phyloP scores from a whole-genome alignment of 2,329 filamentous ascomycete genomes.

The Alternaria sp. region DNA sequence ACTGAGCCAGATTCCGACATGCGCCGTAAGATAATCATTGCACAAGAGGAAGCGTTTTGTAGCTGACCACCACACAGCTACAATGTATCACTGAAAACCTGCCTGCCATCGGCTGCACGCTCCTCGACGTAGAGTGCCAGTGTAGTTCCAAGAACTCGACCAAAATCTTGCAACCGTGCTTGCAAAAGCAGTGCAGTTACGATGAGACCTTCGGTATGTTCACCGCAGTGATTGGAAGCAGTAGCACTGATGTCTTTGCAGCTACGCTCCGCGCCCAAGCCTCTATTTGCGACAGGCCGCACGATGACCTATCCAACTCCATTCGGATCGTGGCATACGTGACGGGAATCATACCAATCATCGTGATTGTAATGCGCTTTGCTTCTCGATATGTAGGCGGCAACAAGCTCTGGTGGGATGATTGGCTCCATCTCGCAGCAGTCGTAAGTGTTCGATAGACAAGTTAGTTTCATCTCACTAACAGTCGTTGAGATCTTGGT shows the following conservation, averaged over 20 bases:
- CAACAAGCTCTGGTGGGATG: conserved; percentile 4
- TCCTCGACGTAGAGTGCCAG: conserved; percentile 6
- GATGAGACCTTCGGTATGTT: conserved; percentile 1
- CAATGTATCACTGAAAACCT: conserved; percentile 3
- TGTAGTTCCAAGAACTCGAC: conserved; percentile 12
- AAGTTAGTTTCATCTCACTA: not conserved
- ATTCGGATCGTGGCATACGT: conserved; percentile 3
- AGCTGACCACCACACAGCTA: not conserved
- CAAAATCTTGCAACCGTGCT: conserved; percentile 6
- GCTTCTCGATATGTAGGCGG: conserved; percentile 1
- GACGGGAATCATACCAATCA: conserved; percentile 2
- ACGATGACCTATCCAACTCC: not conserved
- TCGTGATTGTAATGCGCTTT: conserved; percentile 6
- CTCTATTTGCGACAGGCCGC: conserved; percentile 3
- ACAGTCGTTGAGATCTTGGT: not conserved
- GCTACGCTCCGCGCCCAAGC: conserved; percentile 3
- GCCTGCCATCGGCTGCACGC: conserved; percentile 2
- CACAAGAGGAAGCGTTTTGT: not conserved
- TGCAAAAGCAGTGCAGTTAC: conserved; percentile 1
- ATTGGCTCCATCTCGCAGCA: conserved; percentile 7
- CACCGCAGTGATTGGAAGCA: not conserved
- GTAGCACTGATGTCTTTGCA: not conserved
- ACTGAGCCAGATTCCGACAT: not conserved
- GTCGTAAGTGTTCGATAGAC: not conserved
- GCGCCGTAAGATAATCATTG: not conserved